Percentiles rank a stretch among this genome's conserved stretches.
phyloP scores from a whole-genome alignment of 805 yeast genomes.

The Myxozyma geophila region DNA sequence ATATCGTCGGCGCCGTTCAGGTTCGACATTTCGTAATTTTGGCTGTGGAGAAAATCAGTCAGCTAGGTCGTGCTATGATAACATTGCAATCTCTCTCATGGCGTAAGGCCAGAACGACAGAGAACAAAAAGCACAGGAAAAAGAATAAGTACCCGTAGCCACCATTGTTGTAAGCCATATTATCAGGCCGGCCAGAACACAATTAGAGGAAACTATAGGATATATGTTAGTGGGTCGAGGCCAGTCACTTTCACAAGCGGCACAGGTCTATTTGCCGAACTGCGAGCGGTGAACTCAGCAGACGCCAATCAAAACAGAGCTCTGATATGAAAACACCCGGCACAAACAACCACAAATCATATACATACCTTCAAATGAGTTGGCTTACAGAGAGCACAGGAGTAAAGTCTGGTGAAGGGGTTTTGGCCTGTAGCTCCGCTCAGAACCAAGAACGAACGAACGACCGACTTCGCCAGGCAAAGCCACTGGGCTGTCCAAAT shows the following conservation, averaged over 20 bases:
- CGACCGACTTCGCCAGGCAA: too few species aligned
- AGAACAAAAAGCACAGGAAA: neutral
- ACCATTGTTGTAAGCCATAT: slow-evolving; percentile 20
- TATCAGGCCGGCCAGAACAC: neutral
- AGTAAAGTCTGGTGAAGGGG: too few species aligned
- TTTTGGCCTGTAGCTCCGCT: too few species aligned
- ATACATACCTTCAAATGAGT: too few species aligned
- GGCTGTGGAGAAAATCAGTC: neutral
- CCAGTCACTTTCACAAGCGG: neutral
- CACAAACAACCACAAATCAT: too few species aligned
- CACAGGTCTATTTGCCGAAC: neutral
- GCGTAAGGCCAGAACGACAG: neutral
- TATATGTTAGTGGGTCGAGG: neutral
- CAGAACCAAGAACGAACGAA: too few species aligned
- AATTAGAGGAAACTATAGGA: neutral
- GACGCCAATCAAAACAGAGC: too few species aligned
- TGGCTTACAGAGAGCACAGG: too few species aligned
- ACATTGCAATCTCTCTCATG: neutral
- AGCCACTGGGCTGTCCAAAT: too few species aligned
- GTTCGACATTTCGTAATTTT: slow-evolving; percentile 33
- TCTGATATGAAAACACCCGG: too few species aligned
- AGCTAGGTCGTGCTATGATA: neutral
- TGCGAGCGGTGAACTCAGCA: too few species aligned
- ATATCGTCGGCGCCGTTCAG: slow-evolving; percentile 31
- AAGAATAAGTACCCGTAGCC: slow-evolving; percentile 11